Base-by-base conservation (phyloP, 2,329 filamentous ascomycete genomes). In the Aspergillus aculeatinus region DNA sequence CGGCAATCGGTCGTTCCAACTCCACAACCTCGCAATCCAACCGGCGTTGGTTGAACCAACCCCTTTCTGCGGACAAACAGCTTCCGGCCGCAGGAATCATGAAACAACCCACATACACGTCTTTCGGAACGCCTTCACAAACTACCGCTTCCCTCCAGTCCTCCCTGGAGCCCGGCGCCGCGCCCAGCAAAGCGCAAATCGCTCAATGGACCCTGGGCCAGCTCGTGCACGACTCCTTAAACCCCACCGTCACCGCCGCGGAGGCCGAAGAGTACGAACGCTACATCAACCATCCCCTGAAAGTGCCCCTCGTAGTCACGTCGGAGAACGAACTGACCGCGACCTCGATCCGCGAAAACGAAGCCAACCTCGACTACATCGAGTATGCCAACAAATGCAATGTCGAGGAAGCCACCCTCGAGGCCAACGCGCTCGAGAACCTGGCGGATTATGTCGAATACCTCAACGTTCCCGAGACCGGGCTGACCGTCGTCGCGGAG, bases 131-230 rank as follows among this genome's bases (percentile, higher is more conserved):
- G 7, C 61, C 69, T 19, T 7, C 39, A 29, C 63, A 69, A 53
- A 54, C 63, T 55, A 35, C 60, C 33, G 61, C 23, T 58, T 67
- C 62, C 49, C 69, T 68, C 27, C 63, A 70, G 55, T 59, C 60
- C 49, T 66, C 67, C 62, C 77, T 80, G 25, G 87, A 88, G 66
- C 79, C 82, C 48, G 39, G 39, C 6, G 86, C 86, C 0, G 82
- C 88, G 3, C 90, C 96, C 69, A 96, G 96, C 77, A 86, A 88
- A 29, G 90, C 89, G 42, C 89, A 90, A 58, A 74, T 77, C 29
- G 89, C 91, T 14, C 92, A 96, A 73, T 93, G 90, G 89, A 96
- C 91, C 0, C 89, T 97, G 51, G 89, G 89, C 19, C 89, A 96
- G 70, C 89, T 96, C 53, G 89, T 97, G 49, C 84, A 88, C 56